These are phyloP conservation scores for Lantana camara DNA, from an alignment of 257 asterid genomes.

Conservation along the genomic window DNA sequence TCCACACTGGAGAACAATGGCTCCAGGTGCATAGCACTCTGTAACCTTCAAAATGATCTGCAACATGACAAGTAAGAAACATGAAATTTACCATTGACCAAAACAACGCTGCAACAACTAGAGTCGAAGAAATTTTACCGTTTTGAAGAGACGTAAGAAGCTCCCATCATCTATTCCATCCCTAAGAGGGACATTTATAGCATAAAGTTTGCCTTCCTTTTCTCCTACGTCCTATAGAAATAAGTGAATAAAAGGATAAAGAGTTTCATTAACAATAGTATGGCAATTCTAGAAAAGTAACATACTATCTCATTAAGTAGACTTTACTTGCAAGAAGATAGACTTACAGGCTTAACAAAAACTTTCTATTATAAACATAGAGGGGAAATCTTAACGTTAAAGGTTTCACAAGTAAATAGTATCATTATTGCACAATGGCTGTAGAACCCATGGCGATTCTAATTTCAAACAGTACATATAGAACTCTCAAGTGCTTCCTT, in stretches of 20 bases:
- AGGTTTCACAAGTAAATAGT: not conserved
- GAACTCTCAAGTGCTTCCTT: not conserved
- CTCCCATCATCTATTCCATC: slow-evolving; percentile 94
- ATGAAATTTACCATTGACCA: slow-evolving; percentile 19
- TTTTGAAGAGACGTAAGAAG: slow-evolving; percentile 84
- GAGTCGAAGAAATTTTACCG: slow-evolving; percentile 46
- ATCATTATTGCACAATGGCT: not conserved
- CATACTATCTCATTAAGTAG: not conserved
- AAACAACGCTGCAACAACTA: slow-evolving; percentile 3
- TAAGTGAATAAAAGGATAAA: slow-evolving; percentile 32
- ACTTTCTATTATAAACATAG: too few relatives aligned
- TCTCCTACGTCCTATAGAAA: slow-evolving; percentile 92
- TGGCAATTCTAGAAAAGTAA: slow-evolving; percentile 19
- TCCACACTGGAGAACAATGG: slow-evolving; percentile 98
- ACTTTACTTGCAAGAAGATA: slow-evolving; percentile 1
- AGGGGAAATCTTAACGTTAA: not conserved
- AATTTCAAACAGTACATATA: slow-evolving; percentile 6
- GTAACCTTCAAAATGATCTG: slow-evolving; percentile 88
- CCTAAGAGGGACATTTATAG: slow-evolving; percentile 95
- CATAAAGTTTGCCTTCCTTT: slow-evolving; percentile 89
- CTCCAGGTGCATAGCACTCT: slow-evolving; percentile 95
- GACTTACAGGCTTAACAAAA: not conserved
- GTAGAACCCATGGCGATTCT: not conserved
- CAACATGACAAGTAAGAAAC: slow-evolving; percentile 31
- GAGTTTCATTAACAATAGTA: slow-evolving; percentile 25